Conservation (phyloP, 1,284 basidiomycete species). For the Coniophora puteana region DNA sequence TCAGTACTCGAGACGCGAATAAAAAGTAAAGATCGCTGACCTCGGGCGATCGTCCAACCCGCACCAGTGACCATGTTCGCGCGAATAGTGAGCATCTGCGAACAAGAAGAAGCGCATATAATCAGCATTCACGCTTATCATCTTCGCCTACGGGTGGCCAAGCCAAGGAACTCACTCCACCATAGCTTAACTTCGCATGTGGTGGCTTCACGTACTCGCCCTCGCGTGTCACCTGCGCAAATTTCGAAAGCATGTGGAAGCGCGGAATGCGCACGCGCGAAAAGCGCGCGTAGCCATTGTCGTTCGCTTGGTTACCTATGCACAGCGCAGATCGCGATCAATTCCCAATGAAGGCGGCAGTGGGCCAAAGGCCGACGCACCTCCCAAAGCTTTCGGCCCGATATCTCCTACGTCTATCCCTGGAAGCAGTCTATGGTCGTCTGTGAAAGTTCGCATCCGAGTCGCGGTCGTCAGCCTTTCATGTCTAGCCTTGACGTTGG, state of each 20-base stretch:
- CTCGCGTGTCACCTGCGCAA: constrained; percentile 66
- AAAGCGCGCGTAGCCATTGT: constrained; percentile 75
- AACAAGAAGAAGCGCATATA: not conserved
- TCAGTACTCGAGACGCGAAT: not conserved
- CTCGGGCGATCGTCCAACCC: constrained; percentile 61
- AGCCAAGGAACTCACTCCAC: constrained; percentile 50
- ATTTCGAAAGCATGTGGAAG: constrained; percentile 73
- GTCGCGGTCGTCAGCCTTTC: not conserved
- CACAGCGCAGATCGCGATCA: not conserved
- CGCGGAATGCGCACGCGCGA: constrained; percentile 71
- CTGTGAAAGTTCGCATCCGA: constrained; percentile 27
- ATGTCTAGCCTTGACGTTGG: not conserved
- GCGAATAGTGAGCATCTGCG: constrained; percentile 1
- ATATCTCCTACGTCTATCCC: constrained; percentile 76
- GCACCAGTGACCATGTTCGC: constrained; percentile 56
- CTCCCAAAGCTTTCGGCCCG: constrained; percentile 32
- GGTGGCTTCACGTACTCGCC: constrained; percentile 69
- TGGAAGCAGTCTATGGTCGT: constrained; percentile 57
- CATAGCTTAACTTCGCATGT: constrained; percentile 74
- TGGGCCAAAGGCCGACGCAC: constrained; percentile 24
- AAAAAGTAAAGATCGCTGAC: constrained; percentile 23
- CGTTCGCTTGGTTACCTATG: constrained; percentile 51
- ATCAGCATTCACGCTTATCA: constrained; percentile 62
- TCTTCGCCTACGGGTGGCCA: constrained; percentile 34
- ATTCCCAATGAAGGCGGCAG: not conserved